Percentiles rank a stretch among this genome's conserved stretches.
Evolutionary conservation across 2,329 filamentous ascomycete genomes (phyloP).

Genomic region (Arthrobotrys pseudoclavata): DNA sequence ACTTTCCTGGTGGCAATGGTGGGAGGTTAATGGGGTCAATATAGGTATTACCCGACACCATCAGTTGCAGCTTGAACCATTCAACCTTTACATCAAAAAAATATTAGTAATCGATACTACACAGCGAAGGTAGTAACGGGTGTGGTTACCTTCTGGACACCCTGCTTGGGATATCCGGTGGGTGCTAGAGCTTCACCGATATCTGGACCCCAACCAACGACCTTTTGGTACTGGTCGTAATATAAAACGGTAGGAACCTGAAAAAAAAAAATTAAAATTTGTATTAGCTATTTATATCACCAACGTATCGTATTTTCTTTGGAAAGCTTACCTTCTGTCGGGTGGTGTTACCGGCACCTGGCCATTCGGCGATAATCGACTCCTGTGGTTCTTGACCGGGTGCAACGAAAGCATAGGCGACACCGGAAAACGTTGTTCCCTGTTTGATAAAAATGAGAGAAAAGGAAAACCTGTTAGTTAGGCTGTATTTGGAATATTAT

Average conservation of each 20-base stretch:
- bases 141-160: constrained; percentile 83
- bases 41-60: constrained; percentile 98
- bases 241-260: constrained; percentile 99
- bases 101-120: constrained; percentile 15
- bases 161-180: constrained; percentile 96
- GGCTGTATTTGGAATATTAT: constrained; percentile 41
- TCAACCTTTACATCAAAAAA: constrained; percentile 71
- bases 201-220: constrained; percentile 99
- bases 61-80: constrained; percentile 99
- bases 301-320: background rate
- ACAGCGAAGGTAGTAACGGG: background rate
- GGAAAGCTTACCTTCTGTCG: constrained; percentile 88
- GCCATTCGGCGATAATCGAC: constrained; percentile 99
- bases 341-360: constrained; percentile 94
- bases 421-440: constrained; percentile 98
- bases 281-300: constrained; percentile 26
- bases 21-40: constrained; percentile 99
- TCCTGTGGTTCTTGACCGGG: constrained; percentile 95
- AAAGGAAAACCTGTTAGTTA: constrained; percentile 23
- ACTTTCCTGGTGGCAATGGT: constrained; percentile 95
- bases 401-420: constrained; percentile 85
- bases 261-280: constrained; percentile 13
- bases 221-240: constrained; percentile 99
- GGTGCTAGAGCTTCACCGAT: constrained; percentile 96
- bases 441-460: constrained; percentile 65